Evolutionary conservation across 495 filamentous ascomycete genomes (phyloP), one percentile per base, ranked within the genome.

Genomic region (Penicillium paradoxum): DNA sequence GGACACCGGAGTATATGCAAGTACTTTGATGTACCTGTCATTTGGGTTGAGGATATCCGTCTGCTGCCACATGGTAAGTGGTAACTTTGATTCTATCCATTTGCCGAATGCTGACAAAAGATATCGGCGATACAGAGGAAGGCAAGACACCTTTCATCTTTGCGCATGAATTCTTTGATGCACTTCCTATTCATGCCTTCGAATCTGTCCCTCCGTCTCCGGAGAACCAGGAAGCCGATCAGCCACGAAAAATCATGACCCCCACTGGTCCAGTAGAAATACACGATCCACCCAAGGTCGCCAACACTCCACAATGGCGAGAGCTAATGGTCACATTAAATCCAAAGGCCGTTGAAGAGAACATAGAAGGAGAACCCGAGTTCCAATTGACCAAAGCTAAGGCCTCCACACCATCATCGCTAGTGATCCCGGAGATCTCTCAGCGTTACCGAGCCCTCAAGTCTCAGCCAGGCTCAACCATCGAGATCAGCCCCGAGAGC

Each of bases 111-210:
- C 19, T 30, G 18, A 38, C 8, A 22, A 17, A 19, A 36, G 18
- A 6, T 19, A 45, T 36, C 9, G 38, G 24, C 10, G 11, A 17
- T 15, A 3, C 43, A 65, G 68, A 64, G 76, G 62, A 69, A 75
- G 53, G 74, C 55, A 90, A 89, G 59, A 88, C 84, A 14, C 91
- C 93, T 1, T 93, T 96, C 70, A 93, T 97, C 45, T 80, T 97
- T 32, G 93, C 92, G 10, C 93, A 98, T 66, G 93, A 98, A 66
- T 97, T 98, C 76, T 97, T 98, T 70, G 93, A 98, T 62, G 93
- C 93, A n/a, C 86, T 97, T 6, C 93, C 93, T 33, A 96, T 98
- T 62, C 90, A 98, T 70, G 87, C 90, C 53, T 98, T 98, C 69
- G 85, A 96, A 63, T 85, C 85, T 21, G 70, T 90, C 29, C 67